These are phyloP conservation scores for Linnemannia schmuckeri DNA, from an alignment of 192 early-diverging fungal genomes.

Conservation along the genomic window DNA sequence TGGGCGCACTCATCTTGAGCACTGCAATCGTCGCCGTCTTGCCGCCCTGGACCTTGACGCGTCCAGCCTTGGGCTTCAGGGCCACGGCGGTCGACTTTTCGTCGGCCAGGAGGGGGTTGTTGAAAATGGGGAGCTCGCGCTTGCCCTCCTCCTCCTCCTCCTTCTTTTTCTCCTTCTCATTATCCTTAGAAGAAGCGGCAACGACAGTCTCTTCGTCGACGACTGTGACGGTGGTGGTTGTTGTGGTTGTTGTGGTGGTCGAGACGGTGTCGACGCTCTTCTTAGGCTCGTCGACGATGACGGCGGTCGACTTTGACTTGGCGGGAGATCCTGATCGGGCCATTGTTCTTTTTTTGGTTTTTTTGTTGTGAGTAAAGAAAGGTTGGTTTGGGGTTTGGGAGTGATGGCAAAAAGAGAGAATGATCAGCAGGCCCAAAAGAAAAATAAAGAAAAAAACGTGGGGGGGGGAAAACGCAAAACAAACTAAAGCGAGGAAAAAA, in stretches of 20 bases:
- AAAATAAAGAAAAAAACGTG: conserved; percentile 2
- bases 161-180: background rate
- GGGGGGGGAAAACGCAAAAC: background rate
- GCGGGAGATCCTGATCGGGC: conserved; percentile 16
- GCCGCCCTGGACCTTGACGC: conserved; percentile 31
- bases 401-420: background rate
- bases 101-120: conserved; percentile 30
- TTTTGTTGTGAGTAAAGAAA: background rate
- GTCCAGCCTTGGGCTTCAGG: conserved; percentile 33
- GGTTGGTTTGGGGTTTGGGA: background rate
- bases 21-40: conserved; percentile 16
- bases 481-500: background rate
- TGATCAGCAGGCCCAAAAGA: background rate
- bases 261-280: conserved; percentile 3
- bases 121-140: conserved; percentile 42
- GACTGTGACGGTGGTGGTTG: conserved; percentile 17
- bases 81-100: background rate
- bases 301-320: conserved; percentile 9
- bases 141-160: background rate
- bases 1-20: conserved; percentile 36
- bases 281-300: conserved; percentile 6
- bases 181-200: background rate
- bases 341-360: conserved; percentile 10
- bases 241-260: conserved; percentile 28
- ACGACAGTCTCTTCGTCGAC: conserved; percentile 7